These are phyloP conservation scores for Metschnikowia peoriensis DNA, from an alignment of 805 yeast species.

Conservation along the genomic window DNA sequence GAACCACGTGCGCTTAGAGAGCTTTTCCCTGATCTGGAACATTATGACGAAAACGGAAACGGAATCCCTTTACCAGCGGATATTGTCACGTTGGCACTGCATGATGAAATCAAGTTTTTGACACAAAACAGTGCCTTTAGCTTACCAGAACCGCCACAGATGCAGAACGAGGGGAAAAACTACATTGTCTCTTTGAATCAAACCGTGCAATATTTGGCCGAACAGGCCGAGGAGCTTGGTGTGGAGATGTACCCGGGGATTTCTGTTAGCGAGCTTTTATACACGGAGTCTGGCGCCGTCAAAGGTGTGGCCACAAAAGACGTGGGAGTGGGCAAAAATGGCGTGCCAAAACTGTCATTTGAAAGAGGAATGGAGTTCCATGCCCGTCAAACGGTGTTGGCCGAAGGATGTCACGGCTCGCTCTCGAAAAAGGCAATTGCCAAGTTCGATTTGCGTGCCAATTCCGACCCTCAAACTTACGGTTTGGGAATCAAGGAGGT, in stretches of 20 bases:
- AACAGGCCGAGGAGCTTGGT: conserved; percentile 88
- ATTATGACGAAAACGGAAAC: conserved; percentile 45
- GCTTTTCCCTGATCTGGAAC: conserved; percentile 68
- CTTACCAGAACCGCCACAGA: conserved; percentile 91
- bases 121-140: conserved; percentile 61
- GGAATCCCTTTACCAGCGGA: conserved; percentile 80
- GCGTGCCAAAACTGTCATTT: conserved; percentile 76
- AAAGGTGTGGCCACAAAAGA: conserved; percentile 94
- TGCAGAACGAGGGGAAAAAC: conserved; percentile 77
- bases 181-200: conserved; percentile 81
- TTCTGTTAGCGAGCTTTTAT: conserved; percentile 76
- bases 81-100: conserved; percentile 67
- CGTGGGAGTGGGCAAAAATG: conserved; percentile 76
- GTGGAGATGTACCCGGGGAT: conserved; percentile 93
- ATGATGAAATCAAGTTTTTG: conserved; percentile 71
- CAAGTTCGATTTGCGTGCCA: conserved; percentile 64
- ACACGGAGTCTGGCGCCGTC: conserved; percentile 55
- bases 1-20: conserved; percentile 89
- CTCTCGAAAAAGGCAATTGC: conserved; percentile 73
- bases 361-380: conserved; percentile 98
- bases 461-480: conserved; percentile 77
- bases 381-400: conserved; percentile 83
- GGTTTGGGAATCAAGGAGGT: conserved; percentile 96
- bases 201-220: conserved; percentile 79
- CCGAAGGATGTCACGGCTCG: conserved; percentile 99